Evolutionary conservation across 1,139 yeast species (phyloP).

Genomic region (Kurtzmaniella quercitrusa): DNA sequence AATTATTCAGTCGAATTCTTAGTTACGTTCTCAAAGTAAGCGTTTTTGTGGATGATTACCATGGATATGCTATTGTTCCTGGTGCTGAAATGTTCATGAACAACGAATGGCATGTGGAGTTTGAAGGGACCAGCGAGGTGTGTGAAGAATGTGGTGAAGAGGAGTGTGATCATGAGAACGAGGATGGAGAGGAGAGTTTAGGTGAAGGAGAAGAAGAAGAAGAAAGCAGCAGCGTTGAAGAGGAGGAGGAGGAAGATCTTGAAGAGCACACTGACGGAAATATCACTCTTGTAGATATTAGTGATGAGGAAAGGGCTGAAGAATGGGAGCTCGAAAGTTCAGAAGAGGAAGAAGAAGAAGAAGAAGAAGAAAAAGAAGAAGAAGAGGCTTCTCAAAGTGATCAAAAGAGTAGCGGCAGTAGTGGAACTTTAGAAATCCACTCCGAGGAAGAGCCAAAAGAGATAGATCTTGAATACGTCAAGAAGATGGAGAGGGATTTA

Average conservation of each 20-base stretch:
- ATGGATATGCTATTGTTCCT: conserved; percentile 76
- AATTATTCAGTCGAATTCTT: conserved; percentile 47
- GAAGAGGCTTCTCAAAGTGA: conserved; percentile 6
- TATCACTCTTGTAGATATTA: not conserved
- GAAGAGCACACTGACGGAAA: conserved; percentile 8
- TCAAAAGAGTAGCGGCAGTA: conserved; percentile 7
- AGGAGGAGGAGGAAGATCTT: conserved; percentile 12
- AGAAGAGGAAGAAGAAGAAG: conserved; percentile 18
- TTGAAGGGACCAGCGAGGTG: conserved; percentile 51
- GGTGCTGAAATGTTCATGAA: conserved; percentile 91
- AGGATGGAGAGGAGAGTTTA: conserved; percentile 24
- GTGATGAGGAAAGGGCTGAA: conserved; percentile 13
- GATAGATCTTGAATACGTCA: conserved; percentile 26
- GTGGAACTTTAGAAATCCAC: conserved; percentile 11
- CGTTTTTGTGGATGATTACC: conserved; percentile 72
- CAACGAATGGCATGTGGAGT: conserved; percentile 22
- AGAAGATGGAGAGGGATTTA: conserved; percentile 20
- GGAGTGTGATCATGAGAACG: conserved; percentile 48
- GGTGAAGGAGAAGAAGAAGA: conserved; percentile 13
- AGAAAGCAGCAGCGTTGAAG: conserved; percentile 6
- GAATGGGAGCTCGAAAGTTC: conserved; percentile 22
- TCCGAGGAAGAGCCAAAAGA: conserved; percentile 16
- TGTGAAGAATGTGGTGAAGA: conserved; percentile 70
- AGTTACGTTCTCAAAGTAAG: conserved; percentile 72
- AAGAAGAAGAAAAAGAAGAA: conserved; percentile 10